A percentile compares a stretch with the other conserved stretches of the same genome.
Evolutionary conservation across 2,329 filamentous ascomycete species (phyloP).

Genomic region (Diplocarpon mali): DNA sequence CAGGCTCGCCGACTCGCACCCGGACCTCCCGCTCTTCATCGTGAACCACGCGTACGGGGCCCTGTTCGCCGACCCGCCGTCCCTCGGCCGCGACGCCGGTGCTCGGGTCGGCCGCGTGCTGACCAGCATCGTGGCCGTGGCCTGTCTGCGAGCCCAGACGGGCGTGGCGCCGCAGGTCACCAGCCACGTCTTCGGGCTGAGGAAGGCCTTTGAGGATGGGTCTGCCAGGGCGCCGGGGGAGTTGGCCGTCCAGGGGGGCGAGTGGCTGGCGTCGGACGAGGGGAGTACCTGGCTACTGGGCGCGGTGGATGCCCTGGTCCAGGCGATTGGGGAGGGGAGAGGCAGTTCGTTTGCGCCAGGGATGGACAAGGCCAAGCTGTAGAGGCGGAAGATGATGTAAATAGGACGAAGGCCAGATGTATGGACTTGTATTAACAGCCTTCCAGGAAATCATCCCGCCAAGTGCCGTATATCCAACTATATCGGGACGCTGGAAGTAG

Average conservation of each 20-base stretch:
- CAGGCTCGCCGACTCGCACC: conserved; percentile 65
- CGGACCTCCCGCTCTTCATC: conserved; percentile 73
- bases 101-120: conserved; percentile 55
- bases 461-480: no score
- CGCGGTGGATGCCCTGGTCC: conserved; percentile 50
- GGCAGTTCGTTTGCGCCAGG: conserved; percentile 47
- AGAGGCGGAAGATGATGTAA: not conserved
- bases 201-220: conserved; percentile 65
- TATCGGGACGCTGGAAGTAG: no score
- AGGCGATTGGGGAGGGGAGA: conserved; percentile 34
- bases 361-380: conserved; percentile 32
- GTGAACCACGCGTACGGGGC: conserved; percentile 63
- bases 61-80: conserved; percentile 57
- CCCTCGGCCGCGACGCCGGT: conserved; percentile 27
- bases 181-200: conserved; percentile 69
- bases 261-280: conserved; percentile 47
- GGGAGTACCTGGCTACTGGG: conserved; percentile 53
- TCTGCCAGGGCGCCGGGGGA: conserved; percentile 37
- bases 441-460: no score
- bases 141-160: conserved; percentile 66
- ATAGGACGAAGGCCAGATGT: not conserved
- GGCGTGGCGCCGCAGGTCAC: conserved; percentile 75
- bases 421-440: no score
- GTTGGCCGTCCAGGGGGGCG: conserved; percentile 53
- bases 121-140: conserved; percentile 62